phyloP scores from a whole-genome alignment of 1,284 basidiomycete species.

The Sporisorium scitamineum region DNA sequence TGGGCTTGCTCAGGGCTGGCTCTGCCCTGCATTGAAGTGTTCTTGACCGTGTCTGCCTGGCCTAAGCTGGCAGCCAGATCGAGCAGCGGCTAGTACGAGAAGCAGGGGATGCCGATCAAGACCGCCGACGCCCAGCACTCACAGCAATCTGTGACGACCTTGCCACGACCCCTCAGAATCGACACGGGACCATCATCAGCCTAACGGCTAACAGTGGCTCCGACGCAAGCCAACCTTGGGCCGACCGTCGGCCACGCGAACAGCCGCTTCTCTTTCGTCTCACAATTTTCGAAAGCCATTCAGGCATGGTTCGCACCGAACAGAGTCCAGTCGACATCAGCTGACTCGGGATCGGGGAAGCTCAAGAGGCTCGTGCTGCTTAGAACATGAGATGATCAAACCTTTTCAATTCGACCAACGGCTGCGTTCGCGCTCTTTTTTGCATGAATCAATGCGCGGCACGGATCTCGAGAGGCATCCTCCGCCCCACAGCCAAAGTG shows the following conservation, averaged over 20 bases:
- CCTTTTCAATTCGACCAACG: not conserved
- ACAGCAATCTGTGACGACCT: not conserved
- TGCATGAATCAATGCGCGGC: not conserved
- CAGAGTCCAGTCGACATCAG: not conserved
- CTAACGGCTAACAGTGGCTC: not conserved
- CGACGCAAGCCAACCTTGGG: not conserved
- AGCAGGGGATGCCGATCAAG: too few species aligned
- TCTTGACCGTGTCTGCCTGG: too few species aligned
- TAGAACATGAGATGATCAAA: not conserved
- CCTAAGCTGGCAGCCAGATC: too few species aligned
- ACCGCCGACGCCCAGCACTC: not conserved
- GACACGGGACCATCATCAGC: not conserved
- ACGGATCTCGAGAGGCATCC: constrained; percentile 3
- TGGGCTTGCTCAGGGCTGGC: too few species aligned
- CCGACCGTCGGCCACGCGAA: not conserved
- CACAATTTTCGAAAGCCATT: too few species aligned
- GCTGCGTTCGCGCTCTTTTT: not conserved
- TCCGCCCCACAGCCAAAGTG: not conserved
- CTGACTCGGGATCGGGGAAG: not conserved
- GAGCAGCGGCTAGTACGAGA: too few species aligned
- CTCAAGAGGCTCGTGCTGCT: not conserved
- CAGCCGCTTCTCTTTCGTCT: too few species aligned
- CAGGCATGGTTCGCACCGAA: not conserved
- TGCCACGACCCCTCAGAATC: not conserved
- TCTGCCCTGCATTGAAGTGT: too few species aligned